Evolutionary conservation across 805 yeast genomes (phyloP), one percentile per base, ranked within the genome.

Genomic region (Saccharomycopsis oosterbeekiorum): DNA sequence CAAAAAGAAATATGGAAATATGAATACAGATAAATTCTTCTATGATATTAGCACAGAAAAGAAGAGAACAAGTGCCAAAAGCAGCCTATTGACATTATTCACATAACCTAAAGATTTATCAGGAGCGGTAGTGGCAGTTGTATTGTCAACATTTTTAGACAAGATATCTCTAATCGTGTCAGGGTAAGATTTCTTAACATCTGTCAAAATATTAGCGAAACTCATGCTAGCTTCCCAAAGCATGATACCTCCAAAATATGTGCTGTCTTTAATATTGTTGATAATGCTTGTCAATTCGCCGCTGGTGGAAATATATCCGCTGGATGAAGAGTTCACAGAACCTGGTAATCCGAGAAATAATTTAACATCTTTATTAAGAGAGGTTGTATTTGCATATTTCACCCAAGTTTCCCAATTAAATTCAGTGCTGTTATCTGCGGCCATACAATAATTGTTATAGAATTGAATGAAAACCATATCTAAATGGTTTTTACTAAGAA

Each of bases 381-480:
- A 79, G 34, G 77, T 68, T 55, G 71, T 74, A 19, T 74, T 64
- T 29, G 93, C 94, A 70, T 71, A 89, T 40, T 78, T 71, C 40
- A 54, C 78, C 97, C 97, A 90, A 36, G 88, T 80, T 64, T 84
- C 86, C 80, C 82, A 83, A 72, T 84, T 84, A 78, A 89, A 91
- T 21, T 96, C 96, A 11, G 63, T 65, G 53, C 68, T 66, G 4
- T 71, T 64, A 12, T 67, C 62, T 9, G 55, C 19, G 60, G 84
- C 76, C 56, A 80, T 74, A 73, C 96, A 88, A 70, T 85, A 79
- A 75, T 91, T 91, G 81, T 91, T 91, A 80, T 90, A 91, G 75
- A 91, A 91, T 75, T 90, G 97, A 66, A 92, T 80, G 70, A 88
- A 89, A 4, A 89, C 87, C 71, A 84, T 89, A 73, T 91, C 97